These are phyloP conservation scores for Pittosporum tobira DNA, from an alignment of 129 eudicot genomes.

Conservation along the genomic window DNA sequence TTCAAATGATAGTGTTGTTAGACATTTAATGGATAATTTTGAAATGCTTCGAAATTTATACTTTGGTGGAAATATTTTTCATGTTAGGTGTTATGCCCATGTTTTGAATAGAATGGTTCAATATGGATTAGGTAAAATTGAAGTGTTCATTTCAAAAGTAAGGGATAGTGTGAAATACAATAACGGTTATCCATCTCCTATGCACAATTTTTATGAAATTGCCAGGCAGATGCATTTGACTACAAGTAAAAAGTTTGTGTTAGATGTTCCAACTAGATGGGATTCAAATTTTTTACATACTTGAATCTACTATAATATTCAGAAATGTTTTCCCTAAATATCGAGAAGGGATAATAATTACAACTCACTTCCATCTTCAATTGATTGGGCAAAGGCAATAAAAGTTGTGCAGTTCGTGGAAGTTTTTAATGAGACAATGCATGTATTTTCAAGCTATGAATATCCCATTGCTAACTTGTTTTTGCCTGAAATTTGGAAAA, in stretches of 20 bases:
- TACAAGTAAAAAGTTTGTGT: not conserved
- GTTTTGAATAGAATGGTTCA: constrained; percentile 13
- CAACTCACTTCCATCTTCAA: not conserved
- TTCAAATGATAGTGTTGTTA: not conserved
- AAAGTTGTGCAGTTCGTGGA: constrained; percentile 5
- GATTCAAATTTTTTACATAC: constrained; percentile 5
- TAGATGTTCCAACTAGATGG: constrained; percentile 9
- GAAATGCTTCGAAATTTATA: not conserved
- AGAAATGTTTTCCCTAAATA: not conserved
- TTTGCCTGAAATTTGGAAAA: constrained; percentile 3
- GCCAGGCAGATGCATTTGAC: not conserved
- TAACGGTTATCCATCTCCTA: not conserved
- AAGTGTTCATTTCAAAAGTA: not conserved
- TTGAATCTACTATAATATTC: not conserved
- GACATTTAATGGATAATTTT: not conserved
- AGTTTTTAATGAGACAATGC: not conserved
- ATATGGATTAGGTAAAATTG: not conserved
- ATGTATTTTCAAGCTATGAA: not conserved
- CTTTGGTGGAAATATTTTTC: constrained; percentile 1
- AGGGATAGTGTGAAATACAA: constrained; percentile 7
- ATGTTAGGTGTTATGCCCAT: constrained; percentile 20
- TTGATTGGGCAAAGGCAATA: constrained; percentile 5
- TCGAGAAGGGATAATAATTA: not conserved
- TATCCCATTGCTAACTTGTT: constrained; percentile 4
- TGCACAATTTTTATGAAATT: not conserved